Base-by-base conservation (phyloP, 2,329 filamentous ascomycete genomes). In the Penicillium sp. region DNA sequence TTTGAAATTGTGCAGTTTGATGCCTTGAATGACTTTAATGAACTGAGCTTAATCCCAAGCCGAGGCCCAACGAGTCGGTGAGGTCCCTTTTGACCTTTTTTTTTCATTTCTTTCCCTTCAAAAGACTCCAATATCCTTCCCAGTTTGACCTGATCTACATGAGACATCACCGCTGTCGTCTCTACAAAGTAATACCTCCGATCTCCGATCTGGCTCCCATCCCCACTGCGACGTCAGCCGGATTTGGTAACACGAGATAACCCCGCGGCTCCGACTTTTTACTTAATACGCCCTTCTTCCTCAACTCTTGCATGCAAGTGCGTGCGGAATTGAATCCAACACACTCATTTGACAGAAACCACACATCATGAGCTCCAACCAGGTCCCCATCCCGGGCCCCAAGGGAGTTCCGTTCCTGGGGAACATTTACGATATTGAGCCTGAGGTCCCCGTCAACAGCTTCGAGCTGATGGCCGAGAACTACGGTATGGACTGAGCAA, bases 361-460 rank as follows among this genome's bases (percentile, higher is more conserved):
- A 29, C 6, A 48, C 50, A 41, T 42, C 45, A 67, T 64, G 64
- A 58, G 41, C 38, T 49, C 53, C 24, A 58, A 62, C 10, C 39
- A 58, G 34, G 50, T 67, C 24, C 67, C 66, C n/a, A 87, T 90
- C 49, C 87, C 88, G 1, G 80, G 83, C 44, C 87, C 87, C 24
- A 79, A 78, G 50, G 85, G 83, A 3, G 74, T 88, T 52, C 88
- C 86, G 1, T 69, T 90, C 24, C 58, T 90, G 22, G 88, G 88
- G 27, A 88, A 90, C 61, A 67, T 88, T 29, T 74, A 76, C 50
- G 85, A 88, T 58, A 80, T 92, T 57, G 82, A 87, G 54, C 71
- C 78, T 0, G 79, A 81, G n/a, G 76, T 81, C 21, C 83, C 86
- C 0, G 67, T 83, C 2, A 72, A 78, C 21, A 84, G 84, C 22